Conservation (phyloP, 2,329 filamentous ascomycete species). For the Botrytis hyacinthi region DNA sequence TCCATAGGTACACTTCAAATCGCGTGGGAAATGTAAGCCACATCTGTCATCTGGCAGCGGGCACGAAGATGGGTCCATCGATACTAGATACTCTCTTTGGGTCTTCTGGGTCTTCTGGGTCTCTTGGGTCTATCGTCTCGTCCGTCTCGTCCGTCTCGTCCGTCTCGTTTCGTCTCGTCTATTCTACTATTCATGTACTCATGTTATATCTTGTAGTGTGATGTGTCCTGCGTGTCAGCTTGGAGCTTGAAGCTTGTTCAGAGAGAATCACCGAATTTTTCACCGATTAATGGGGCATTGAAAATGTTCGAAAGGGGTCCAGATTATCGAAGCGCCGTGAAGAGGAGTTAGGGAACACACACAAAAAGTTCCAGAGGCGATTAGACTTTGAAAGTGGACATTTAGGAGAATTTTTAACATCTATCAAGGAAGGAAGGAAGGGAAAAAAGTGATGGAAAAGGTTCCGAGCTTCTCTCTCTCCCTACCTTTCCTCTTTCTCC, state of each 20-base stretch:
- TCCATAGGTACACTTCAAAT: neutral
- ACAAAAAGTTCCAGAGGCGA: slow-evolving; percentile 3
- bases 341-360: neutral
- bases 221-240: slow-evolving; percentile 15
- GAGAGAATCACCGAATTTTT: slow-evolving; percentile 9
- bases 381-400: slow-evolving; percentile 18
- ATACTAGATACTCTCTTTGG: neutral
- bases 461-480: neutral
- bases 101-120: neutral
- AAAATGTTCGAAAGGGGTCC: slow-evolving; percentile 11
- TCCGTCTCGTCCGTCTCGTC: neutral
- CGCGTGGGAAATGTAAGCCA: neutral
- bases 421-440: neutral
- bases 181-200: neutral
- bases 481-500: neutral
- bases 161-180: neutral
- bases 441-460: neutral
- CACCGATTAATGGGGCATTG: slow-evolving; percentile 6
- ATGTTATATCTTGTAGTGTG: slow-evolving; percentile 3
- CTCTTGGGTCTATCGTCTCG: neutral
- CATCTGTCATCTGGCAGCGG: slow-evolving; percentile 11
- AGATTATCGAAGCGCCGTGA: slow-evolving; percentile 13
- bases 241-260: neutral
- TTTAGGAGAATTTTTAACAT: neutral
- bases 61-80: neutral